Evolutionary conservation across 805 yeast species (phyloP).

Genomic region (Yarrowia alimentaria): DNA sequence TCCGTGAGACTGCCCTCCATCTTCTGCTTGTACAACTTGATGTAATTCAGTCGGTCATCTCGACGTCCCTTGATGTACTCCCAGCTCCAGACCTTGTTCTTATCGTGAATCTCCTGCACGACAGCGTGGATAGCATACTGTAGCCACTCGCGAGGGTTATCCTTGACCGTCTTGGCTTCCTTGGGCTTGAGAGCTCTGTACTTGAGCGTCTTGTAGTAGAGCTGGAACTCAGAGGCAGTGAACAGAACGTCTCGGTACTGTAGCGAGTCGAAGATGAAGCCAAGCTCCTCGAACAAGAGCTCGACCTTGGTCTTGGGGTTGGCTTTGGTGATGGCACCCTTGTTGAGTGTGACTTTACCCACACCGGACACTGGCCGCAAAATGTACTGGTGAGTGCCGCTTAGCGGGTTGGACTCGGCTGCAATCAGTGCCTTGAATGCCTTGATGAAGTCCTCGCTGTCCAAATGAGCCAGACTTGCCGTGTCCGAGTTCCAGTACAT

Average conservation of each 20-base stretch:
- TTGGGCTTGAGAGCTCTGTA: slow-evolving; percentile 70
- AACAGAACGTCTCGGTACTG: slow-evolving; percentile 81
- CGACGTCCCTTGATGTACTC: slow-evolving; percentile 67
- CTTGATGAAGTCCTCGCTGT: slow-evolving; percentile 37
- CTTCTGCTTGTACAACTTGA: slow-evolving; percentile 66
- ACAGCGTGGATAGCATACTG: slow-evolving; percentile 76
- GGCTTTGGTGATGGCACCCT: slow-evolving; percentile 52
- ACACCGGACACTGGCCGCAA: slow-evolving; percentile 85
- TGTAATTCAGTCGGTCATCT: slow-evolving; percentile 67
- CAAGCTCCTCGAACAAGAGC: slow-evolving; percentile 81
- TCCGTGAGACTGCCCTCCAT: slow-evolving; percentile 38
- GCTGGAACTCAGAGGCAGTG: slow-evolving; percentile 77
- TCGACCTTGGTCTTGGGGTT: slow-evolving; percentile 62
- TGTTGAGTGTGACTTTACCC: slow-evolving; percentile 79
- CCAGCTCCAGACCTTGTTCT: slow-evolving; percentile 86
- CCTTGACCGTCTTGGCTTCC: slow-evolving; percentile 41
- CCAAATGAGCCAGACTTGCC: slow-evolving; percentile 46
- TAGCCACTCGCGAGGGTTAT: slow-evolving; percentile 80
- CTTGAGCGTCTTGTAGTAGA: slow-evolving; percentile 72
- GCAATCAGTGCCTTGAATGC: slow-evolving; percentile 41
- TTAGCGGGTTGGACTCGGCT: slow-evolving; percentile 12
- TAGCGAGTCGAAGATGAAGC: slow-evolving; percentile 77
- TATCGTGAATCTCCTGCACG: slow-evolving; percentile 74
- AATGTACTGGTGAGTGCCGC: slow-evolving; percentile 44
- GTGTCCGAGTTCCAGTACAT: slow-evolving; percentile 81